Evolutionary conservation across 2,329 filamentous ascomycete genomes (phyloP).

Genomic region (Talaromyces sp.): DNA sequence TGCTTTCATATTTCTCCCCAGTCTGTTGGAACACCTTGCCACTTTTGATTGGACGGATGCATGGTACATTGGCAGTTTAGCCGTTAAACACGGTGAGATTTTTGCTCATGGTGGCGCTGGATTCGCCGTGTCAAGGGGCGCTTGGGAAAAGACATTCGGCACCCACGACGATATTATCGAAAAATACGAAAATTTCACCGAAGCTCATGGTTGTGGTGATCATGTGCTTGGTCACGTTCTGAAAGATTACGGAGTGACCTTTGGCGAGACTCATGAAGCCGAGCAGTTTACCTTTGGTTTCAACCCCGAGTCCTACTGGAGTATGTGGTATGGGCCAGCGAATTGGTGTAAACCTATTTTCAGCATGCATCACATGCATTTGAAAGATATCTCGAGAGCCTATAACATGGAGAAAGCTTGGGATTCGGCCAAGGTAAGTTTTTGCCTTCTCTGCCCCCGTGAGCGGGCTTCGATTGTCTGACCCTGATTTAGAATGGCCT

Average conservation of each 20-base stretch:
- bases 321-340: slow-evolving; percentile 25
- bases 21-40: slow-evolving; percentile 49
- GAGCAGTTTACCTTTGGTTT: slow-evolving; percentile 47
- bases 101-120: slow-evolving; percentile 58
- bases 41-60: slow-evolving; percentile 43
- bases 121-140: slow-evolving; percentile 48
- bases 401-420: slow-evolving; percentile 26
- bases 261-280: slow-evolving; percentile 48
- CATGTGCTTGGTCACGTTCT: slow-evolving; percentile 49
- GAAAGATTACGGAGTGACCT: slow-evolving; percentile 48
- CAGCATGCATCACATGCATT: slow-evolving; percentile 28
- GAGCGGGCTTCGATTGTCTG: not conserved
- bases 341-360: slow-evolving; percentile 56
- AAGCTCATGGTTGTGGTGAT: slow-evolving; percentile 52
- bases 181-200: slow-evolving; percentile 41
- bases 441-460: not conserved
- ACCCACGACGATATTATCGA: slow-evolving; percentile 46
- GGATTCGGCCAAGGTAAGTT: slow-evolving; percentile 23
- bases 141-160: slow-evolving; percentile 49
- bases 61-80: slow-evolving; percentile 52
- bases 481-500: not conserved
- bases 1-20: slow-evolving; percentile 56
- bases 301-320: slow-evolving; percentile 35
- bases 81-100: slow-evolving; percentile 40
- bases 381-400: slow-evolving; percentile 25